These are phyloP conservation scores for Globisporangium polare DNA, from an alignment of 352 stramenopile genomes.

Conservation along the genomic window DNA sequence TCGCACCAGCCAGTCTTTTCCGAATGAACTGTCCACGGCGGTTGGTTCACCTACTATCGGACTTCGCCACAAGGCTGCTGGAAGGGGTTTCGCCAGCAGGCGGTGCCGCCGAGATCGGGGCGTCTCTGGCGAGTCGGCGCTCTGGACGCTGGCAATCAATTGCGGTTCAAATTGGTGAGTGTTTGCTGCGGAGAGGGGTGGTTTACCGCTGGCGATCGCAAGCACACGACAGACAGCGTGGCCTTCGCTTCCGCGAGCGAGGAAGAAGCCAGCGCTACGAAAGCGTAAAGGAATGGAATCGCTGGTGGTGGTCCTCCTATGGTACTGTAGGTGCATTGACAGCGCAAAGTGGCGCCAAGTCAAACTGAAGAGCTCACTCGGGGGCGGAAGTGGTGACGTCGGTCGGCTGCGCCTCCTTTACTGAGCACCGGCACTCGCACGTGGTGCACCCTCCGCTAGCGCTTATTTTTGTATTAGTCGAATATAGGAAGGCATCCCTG, in stretches of 20 bases:
- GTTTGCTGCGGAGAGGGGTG: too few species aligned
- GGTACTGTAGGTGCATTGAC: not conserved
- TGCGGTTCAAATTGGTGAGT: not conserved
- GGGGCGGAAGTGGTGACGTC: not conserved
- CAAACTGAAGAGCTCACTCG: not conserved
- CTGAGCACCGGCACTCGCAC: not conserved
- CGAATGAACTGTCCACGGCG: too few species aligned
- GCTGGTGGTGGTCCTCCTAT: too few species aligned
- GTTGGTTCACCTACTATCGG: too few species aligned
- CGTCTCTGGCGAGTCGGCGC: not conserved
- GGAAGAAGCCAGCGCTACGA: not conserved
- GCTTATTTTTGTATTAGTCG: not conserved
- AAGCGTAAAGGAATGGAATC: too few species aligned
- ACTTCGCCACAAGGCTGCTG: too few species aligned
- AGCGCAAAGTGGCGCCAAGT: not conserved
- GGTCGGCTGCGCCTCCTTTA: not conserved
- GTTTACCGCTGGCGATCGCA: too few species aligned
- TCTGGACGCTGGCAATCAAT: not conserved
- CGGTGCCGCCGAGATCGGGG: not conserved
- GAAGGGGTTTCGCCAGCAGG: not conserved
- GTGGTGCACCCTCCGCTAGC: not conserved
- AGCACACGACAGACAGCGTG: not conserved
- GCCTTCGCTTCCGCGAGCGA: not conserved
- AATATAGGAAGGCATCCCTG: not conserved
- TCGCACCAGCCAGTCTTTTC: too few species aligned